phyloP scores from a whole-genome alignment of 208 protist species.

The Acanthamoeba castellanii region DNA sequence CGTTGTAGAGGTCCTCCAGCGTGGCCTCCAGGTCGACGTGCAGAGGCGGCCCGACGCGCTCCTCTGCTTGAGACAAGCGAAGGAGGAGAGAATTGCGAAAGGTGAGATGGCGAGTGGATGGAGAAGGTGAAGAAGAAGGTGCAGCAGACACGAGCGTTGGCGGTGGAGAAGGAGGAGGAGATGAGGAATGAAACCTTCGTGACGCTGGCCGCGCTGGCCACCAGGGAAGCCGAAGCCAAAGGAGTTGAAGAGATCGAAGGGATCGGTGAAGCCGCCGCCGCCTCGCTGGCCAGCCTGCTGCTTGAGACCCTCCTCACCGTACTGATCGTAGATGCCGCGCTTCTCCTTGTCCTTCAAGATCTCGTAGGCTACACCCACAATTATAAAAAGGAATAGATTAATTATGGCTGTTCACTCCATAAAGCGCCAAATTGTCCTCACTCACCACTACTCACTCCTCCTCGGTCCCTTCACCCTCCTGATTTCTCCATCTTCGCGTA shows the following conservation, averaged over 20 bases:
- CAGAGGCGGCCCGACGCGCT: conserved; percentile 76
- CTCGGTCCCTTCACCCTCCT: not conserved
- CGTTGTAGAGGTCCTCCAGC: conserved; percentile 86
- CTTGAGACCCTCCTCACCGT: conserved; percentile 87
- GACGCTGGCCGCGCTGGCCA: not conserved
- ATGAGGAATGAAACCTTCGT: not conserved
- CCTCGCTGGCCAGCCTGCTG: conserved; percentile 86
- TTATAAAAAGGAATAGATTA: not conserved
- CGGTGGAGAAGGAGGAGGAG: not conserved
- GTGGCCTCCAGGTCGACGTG: conserved; percentile 83
- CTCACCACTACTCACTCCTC: not conserved
- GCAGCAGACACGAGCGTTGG: too few species aligned
- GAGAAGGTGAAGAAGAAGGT: not conserved
- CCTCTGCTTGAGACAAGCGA: not conserved
- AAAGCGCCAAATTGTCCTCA: not conserved
- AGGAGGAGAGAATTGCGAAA: not conserved
- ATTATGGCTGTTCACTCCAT: not conserved
- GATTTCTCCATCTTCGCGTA: not conserved
- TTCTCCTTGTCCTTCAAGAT: conserved; percentile 86
- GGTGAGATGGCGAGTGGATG: not conserved
- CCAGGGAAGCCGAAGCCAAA: conserved; percentile 73
- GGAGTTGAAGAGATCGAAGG: conserved; percentile 78
- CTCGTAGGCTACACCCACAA: conserved; percentile 84
- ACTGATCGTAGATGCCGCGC: conserved; percentile 88
- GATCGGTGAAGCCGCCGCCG: conserved; percentile 81